A percentile compares a stretch with the other conserved stretches of the same genome.
Evolutionary conservation across 73 alveolate genomes (phyloP).

Genomic region (Symbiodinium pilosum): DNA sequence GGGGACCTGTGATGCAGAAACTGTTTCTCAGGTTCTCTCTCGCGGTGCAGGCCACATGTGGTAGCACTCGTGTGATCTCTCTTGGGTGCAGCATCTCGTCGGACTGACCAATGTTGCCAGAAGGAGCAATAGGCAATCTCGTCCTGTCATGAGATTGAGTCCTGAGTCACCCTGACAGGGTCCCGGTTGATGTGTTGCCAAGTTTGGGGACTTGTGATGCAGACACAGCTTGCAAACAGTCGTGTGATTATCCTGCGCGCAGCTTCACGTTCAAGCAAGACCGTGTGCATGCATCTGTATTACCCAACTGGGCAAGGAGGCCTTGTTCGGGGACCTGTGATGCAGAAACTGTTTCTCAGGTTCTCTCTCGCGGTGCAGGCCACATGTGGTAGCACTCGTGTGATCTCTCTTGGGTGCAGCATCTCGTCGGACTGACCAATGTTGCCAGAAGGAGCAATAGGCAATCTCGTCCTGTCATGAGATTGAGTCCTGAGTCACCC

Average conservation of each 20-base stretch:
- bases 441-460: too few relatives aligned
- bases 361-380: slow-evolving; percentile 6
- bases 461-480: too few relatives aligned
- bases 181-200: neutral
- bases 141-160: neutral
- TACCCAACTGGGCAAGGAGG: neutral
- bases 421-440: neutral
- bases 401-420: neutral
- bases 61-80: neutral
- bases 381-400: neutral
- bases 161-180: neutral
- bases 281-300: neutral
- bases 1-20: slow-evolving; percentile 6
- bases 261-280: too few relatives aligned
- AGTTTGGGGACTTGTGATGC: neutral
- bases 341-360: neutral
- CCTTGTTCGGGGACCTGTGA: neutral
- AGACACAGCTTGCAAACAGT: neutral
- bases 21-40: slow-evolving; percentile 7
- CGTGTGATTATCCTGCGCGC: too few relatives aligned
- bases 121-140: neutral
- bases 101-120: neutral
- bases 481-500: too few relatives aligned
- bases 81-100: neutral
- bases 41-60: neutral